Evolutionary conservation across 176 grass and related monocot genomes (phyloP), one percentile per base, ranked within the genome.

Genomic region (Aegilops longissima): DNA sequence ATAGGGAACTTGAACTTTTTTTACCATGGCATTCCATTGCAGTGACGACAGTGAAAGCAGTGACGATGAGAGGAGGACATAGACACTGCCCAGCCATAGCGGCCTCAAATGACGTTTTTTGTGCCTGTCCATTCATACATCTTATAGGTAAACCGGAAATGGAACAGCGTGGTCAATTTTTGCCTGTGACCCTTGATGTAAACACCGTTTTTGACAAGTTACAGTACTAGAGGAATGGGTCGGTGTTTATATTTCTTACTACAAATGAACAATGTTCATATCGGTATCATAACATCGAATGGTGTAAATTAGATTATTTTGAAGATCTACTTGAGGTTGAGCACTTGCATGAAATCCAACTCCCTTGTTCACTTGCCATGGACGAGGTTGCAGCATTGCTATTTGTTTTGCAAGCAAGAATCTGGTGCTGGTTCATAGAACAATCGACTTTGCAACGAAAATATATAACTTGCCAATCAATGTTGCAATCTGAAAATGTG

Each of bases 21-120:
- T 70, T 47, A 61, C 29, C n/a, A 33, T 88, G 68, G 30, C 29
- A 11, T 52, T 82, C 66, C 68, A 3, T 8, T 90, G 81, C 86
- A 98, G 96, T 79, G 96, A 94, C 77, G 90, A 78, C 66, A 95
- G 96, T 80, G 93, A 91, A 58, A 98, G 84, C 62, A 98, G 96
- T 76, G 93, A 98, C 56, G 91, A 92, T 81, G 96, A 98, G 36
- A 90, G 58, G 52, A 80, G 74, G 70, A 23, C 83, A 44, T 91
- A 70, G 63, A 85, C 82, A 34, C 29, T 76, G 66, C 39, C 33
- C 30, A 31, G 44, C 49, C 73, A 23, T 25, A 42, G 77, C 39
- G n/a, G 49, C 3, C 30, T 70, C 24, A 6, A 59, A 40, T 7
- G 29, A 30, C 63, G 66, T 76, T 69, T 58, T 83, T 47, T 70